Evolutionary conservation across 108 stramenopile genomes (phyloP), one percentile per base, ranked within the genome.

Genomic region (Fragilaria crotonensis): DNA sequence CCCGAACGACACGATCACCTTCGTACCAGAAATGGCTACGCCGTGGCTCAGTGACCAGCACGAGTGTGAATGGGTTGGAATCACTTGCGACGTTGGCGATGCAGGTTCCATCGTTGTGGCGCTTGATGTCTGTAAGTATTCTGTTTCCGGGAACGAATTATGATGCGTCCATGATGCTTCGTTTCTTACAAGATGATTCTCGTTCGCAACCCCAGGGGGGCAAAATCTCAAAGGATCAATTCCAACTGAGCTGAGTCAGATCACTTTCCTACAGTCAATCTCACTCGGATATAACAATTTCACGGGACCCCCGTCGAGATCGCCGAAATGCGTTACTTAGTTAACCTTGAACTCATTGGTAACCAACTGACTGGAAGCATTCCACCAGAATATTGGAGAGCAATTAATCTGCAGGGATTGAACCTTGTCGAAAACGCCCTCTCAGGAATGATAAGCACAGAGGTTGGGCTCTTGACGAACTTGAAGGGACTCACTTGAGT

Each of bases 381-480:
- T 30, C 78, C 78, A 14, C 14, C 25, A 5, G 59, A 65, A 23
- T 57, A 33, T 31, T 64, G 25, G 26, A 22, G 19, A 2, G 36
- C 36, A 41, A 7, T 11, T 7, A 41, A 7, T 7, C 36, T 41
- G 14, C 36, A 41, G 14, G 14, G 14, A 11, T 11, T 41, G 7
- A 41, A 41, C 36, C 14, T 41, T 7, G 36, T 41, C 11, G 36
- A 41, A 41, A 41, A 41, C 36, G n/a, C 2, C 19, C 33, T 56
- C 3, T 33, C 54, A 18, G 86, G 86, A n/a, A 44, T 67, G 5
- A 72, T 88, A 2, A 81, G 82, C 9, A 28, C 68, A 29, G 80
- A 84, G 58, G 32, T 84, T 21, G 67, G 72, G 3, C 32, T 53
- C 18, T 53, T 84, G 30, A 57, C 76, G 14, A 57, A 71, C 44